phyloP scores from a whole-genome alignment of 176 grass and related monocot genomes.

The Panicum miliaceum region DNA sequence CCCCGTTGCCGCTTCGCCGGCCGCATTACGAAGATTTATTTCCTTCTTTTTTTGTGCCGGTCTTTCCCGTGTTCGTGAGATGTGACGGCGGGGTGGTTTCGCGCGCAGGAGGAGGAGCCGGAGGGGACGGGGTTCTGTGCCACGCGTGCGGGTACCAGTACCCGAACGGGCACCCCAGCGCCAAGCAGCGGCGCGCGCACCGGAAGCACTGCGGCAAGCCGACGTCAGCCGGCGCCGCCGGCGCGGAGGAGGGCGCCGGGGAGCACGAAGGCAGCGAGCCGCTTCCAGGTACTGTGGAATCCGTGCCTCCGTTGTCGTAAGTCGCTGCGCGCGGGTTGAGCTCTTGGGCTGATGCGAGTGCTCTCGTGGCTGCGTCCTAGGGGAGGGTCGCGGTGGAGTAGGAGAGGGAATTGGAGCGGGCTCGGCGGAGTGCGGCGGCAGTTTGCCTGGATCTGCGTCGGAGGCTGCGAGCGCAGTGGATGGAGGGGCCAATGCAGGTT shows the following conservation, averaged over 20 bases:
- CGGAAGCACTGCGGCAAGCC: slow-evolving; percentile 61
- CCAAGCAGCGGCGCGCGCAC: slow-evolving; percentile 65
- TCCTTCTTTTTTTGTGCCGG: no score
- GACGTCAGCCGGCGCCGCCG: slow-evolving; percentile 3
- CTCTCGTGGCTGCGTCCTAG: slow-evolving; percentile 9
- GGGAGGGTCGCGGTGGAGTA: not conserved
- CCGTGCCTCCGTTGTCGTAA: not conserved
- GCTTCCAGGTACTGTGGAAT: slow-evolving; percentile 31
- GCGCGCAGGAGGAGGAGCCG: slow-evolving; percentile 23
- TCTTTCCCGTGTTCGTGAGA: not conserved
- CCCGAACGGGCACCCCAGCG: slow-evolving; percentile 62
- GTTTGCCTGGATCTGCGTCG: slow-evolving; percentile 45
- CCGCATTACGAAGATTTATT: not conserved
- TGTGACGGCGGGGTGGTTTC: slow-evolving; percentile 24
- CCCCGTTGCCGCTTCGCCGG: not conserved
- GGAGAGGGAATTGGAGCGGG: slow-evolving; percentile 8
- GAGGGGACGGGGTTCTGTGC: slow-evolving; percentile 38
- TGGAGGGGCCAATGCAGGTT: slow-evolving; percentile 38
- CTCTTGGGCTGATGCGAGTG: slow-evolving; percentile 18
- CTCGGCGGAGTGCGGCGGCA: slow-evolving; percentile 30
- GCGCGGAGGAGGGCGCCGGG: not conserved
- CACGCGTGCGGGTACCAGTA: slow-evolving; percentile 67
- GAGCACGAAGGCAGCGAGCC: not conserved
- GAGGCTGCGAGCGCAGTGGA: not conserved
- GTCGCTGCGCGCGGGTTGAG: not conserved